phyloP scores from a whole-genome alignment of 2,329 filamentous ascomycete species.

The Hymenoscyphus occultus region DNA sequence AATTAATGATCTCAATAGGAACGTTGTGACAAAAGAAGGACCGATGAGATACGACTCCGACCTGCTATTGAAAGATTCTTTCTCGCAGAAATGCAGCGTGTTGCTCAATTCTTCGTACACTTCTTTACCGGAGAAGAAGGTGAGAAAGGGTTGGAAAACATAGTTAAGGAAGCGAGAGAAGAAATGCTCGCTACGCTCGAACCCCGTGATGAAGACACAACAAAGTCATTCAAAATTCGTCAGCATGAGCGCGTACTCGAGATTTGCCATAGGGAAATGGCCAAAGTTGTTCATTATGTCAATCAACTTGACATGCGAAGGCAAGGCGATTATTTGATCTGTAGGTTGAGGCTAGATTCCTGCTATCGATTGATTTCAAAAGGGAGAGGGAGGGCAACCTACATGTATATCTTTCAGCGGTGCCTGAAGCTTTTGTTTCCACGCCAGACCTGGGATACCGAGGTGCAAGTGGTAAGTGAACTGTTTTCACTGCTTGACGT shows the following conservation, averaged over 20 bases:
- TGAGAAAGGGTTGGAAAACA: not conserved
- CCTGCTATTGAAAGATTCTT: not conserved
- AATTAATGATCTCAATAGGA: too few relatives aligned
- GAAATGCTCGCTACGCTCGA: not conserved
- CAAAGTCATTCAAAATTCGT: not conserved
- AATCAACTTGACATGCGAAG: not conserved
- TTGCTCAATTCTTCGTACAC: not conserved
- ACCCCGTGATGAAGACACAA: not conserved
- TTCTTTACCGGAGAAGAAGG: not conserved
- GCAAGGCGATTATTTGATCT: not conserved
- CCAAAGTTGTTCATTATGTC: not conserved
- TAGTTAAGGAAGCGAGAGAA: not conserved
- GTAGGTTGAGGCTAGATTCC: not conserved
- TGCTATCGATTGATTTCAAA: not conserved
- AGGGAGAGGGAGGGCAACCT: not conserved
- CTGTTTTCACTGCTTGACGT: not conserved
- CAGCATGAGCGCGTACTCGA: not conserved
- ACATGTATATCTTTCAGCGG: not conserved
- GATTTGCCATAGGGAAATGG: not conserved
- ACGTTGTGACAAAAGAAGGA: not conserved
- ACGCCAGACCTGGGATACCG: not conserved
- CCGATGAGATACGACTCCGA: not conserved
- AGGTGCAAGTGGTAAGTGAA: not conserved
- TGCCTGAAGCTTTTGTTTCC: not conserved
- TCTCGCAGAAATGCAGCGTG: not conserved